Evolutionary conservation across 371 early-diverging fungal genomes (phyloP).

Genomic region (Actinomucor elegans): DNA sequence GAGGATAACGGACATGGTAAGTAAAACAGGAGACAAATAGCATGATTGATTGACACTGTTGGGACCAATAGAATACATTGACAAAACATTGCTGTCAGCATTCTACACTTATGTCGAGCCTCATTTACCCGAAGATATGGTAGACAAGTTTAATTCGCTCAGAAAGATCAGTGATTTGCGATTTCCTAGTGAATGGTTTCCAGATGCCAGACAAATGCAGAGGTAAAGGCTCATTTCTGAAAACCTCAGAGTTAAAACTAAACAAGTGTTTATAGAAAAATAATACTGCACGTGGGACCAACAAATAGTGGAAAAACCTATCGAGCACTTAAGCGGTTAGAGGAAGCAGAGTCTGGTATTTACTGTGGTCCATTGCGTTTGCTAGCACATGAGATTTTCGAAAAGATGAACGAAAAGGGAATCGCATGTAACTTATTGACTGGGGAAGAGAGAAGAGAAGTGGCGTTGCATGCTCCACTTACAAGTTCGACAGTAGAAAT

Average conservation of each 20-base stretch:
- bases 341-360: conserved; percentile 65
- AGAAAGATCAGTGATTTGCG: conserved; percentile 72
- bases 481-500: conserved; percentile 91
- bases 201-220: conserved; percentile 70
- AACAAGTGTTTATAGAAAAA: conserved; percentile 51
- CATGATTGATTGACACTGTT: background rate
- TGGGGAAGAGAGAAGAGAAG: conserved; percentile 86
- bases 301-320: conserved; percentile 98
- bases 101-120: conserved; percentile 43
- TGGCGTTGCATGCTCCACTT: conserved; percentile 41
- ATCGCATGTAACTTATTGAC: conserved; percentile 84
- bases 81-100: conserved; percentile 28
- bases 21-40: background rate
- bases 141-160: conserved; percentile 47
- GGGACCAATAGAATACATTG: conserved; percentile 16
- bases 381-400: conserved; percentile 93
- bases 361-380: conserved; percentile 94
- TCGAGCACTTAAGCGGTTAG: conserved; percentile 76
- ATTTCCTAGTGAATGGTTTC: conserved; percentile 81
- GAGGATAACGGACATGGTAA: conserved; percentile 14
- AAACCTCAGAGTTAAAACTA: background rate
- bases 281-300: conserved; percentile 94
- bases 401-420: conserved; percentile 74
- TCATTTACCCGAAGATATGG: conserved; percentile 27
- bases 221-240: too few species aligned